Evolutionary conservation across 2,329 filamentous ascomycete species (phyloP).

Genomic region (Neonectria sp.): DNA sequence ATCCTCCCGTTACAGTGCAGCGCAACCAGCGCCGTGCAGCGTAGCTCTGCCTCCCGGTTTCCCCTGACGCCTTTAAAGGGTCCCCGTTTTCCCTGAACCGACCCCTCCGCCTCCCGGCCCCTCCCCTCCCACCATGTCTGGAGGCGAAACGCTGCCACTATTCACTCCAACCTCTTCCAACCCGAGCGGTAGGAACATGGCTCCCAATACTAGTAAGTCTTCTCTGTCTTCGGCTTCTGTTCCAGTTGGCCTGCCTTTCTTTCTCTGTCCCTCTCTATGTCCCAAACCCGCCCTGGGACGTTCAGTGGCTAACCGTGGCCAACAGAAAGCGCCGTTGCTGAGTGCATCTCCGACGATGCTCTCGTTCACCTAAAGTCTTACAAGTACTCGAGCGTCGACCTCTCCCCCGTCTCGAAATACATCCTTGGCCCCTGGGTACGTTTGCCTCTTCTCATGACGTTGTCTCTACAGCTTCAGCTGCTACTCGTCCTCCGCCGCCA

Average conservation of each 20-base stretch:
- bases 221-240: background rate
- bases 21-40: conserved; percentile 4
- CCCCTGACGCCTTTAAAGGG: conserved; percentile 35
- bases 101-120: conserved; percentile 44
- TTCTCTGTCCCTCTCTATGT: background rate
- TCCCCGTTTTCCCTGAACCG: conserved; percentile 35
- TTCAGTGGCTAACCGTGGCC: background rate
- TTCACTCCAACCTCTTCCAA: conserved; percentile 48
- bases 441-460: conserved; percentile 34
- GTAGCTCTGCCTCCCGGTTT: conserved; percentile 6
- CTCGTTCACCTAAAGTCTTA: conserved; percentile 93
- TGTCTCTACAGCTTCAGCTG: conserved; percentile 16
- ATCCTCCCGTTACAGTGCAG: conserved; percentile 9
- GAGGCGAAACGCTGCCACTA: conserved; percentile 52
- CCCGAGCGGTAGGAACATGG: conserved; percentile 51
- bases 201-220: conserved; percentile 53
- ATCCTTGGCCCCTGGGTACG: conserved; percentile 95
- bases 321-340: conserved; percentile 61
- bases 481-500: background rate
- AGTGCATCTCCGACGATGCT: conserved; percentile 90
- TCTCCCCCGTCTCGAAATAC: conserved; percentile 93
- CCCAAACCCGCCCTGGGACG: background rate
- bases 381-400: conserved; percentile 98
- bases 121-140: conserved; percentile 49
- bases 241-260: background rate